Conservation (phyloP, 1,284 basidiomycete genomes). For the Ceratobasidium sp. region DNA sequence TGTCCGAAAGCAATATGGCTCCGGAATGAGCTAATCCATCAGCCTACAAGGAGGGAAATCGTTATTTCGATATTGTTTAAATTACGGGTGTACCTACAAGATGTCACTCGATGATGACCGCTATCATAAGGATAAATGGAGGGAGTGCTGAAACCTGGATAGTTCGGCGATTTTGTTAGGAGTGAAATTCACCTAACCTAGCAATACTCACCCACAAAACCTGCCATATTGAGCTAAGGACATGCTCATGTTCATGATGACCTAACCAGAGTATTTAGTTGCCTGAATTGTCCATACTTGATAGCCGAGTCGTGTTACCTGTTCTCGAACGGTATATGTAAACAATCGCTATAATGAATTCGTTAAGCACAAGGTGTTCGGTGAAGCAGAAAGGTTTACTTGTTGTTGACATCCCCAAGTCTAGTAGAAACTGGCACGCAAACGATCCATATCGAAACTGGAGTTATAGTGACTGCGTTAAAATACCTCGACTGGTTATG, state of each 20-base stretch:
- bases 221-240: constrained; percentile 4
- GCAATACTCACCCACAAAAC: constrained; percentile 15
- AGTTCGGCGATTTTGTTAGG: too few species aligned
- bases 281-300: too few species aligned
- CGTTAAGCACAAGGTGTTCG: background rate
- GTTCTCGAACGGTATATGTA: constrained; percentile 8
- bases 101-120: background rate
- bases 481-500: too few species aligned
- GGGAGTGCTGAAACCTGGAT: constrained; percentile 5
- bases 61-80: too few species aligned
- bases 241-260: background rate
- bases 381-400: background rate
- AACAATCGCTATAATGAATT: background rate
- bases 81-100: background rate
- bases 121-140: constrained; percentile 16
- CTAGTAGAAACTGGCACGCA: background rate
- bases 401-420: background rate
- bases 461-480: background rate
- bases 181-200: background rate
- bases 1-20: background rate
- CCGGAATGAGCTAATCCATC: background rate
- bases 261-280: background rate
- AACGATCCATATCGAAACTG: constrained; percentile 4
- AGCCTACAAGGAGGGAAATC: background rate
- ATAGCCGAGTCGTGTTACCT: background rate